These are phyloP conservation scores for Microcera coccophila DNA, from an alignment of 2,329 filamentous ascomycete species.

Conservation along the genomic window DNA sequence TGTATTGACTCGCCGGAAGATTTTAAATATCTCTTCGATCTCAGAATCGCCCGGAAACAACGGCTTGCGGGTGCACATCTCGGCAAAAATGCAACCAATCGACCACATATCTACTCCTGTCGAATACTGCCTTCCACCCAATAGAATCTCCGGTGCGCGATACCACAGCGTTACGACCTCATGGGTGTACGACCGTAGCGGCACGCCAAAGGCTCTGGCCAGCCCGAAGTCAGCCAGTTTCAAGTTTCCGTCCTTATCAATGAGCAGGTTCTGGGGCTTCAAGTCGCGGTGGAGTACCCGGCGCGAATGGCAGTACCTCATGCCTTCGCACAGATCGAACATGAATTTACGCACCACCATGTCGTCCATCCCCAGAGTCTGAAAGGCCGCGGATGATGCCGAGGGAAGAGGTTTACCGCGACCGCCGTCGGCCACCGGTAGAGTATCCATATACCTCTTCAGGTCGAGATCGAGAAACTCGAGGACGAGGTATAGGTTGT, in stretches of 20 bases:
- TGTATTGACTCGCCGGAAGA: slow-evolving; percentile 63
- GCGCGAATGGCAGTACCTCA: slow-evolving; percentile 85
- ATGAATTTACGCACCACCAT: slow-evolving; percentile 91
- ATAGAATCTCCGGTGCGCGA: slow-evolving; percentile 81
- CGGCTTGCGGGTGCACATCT: slow-evolving; percentile 93
- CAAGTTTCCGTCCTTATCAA: slow-evolving; percentile 80
- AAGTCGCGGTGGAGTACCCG: slow-evolving; percentile 83
- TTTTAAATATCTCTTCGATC: slow-evolving; percentile 44
- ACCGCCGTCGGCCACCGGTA: slow-evolving; percentile 79
- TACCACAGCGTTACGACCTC: slow-evolving; percentile 96
- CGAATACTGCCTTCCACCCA: slow-evolving; percentile 87
- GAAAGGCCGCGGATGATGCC: slow-evolving; percentile 61
- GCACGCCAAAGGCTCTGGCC: slow-evolving; percentile 85
- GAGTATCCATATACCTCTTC: slow-evolving; percentile 94
- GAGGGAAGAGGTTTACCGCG: slow-evolving; percentile 82
- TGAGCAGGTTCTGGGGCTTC: slow-evolving; percentile 87
- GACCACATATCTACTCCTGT: slow-evolving; percentile 97
- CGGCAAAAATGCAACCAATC: slow-evolving; percentile 88
- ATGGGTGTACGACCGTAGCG: slow-evolving; percentile 86
- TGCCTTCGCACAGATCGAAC: slow-evolving; percentile 78
- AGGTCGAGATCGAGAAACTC: slow-evolving; percentile 89
- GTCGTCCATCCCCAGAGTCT: slow-evolving; percentile 68
- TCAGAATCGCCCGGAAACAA: slow-evolving; percentile 86
- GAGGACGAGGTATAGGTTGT: slow-evolving; percentile 91
- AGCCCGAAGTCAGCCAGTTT: slow-evolving; percentile 90